A percentile compares a stretch with the other conserved stretches of the same genome.
Evolutionary conservation across 2,329 filamentous ascomycete species (phyloP).

Genomic region (Pyricularia pennisetigena): DNA sequence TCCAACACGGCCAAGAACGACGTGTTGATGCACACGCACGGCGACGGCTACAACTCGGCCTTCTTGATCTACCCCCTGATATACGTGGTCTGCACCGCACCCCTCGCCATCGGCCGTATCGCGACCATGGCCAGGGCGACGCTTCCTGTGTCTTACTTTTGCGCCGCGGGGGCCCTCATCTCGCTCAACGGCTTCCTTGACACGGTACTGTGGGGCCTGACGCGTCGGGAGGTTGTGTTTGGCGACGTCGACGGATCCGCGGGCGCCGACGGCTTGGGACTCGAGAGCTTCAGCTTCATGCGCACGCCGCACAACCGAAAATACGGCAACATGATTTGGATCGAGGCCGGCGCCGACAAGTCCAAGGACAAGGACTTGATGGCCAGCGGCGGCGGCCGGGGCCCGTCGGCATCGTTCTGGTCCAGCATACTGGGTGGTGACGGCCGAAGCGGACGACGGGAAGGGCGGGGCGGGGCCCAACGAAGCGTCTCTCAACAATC

Average conservation of each 20-base stretch:
- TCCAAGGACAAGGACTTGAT: conserved; percentile 6
- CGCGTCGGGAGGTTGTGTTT: conserved; percentile 17
- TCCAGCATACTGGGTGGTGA: conserved; percentile 3
- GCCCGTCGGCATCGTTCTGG: neutral
- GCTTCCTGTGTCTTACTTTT: conserved; percentile 37
- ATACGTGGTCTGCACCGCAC: conserved; percentile 59
- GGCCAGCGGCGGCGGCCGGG: conserved; percentile 4
- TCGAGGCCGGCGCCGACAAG: conserved; percentile 11
- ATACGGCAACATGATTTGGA: conserved; percentile 22
- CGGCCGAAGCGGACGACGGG: neutral
- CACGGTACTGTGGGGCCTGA: conserved; percentile 18
- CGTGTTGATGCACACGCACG: conserved; percentile 2
- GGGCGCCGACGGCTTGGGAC: conserved; percentile 28
- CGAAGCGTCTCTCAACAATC: conserved; percentile 12
- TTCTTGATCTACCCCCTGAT: conserved; percentile 61
- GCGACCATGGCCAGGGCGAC: conserved; percentile 44
- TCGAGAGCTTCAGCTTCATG: conserved; percentile 26
- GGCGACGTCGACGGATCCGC: conserved; percentile 13
- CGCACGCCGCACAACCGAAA: conserved; percentile 16
- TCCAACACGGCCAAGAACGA: neutral
- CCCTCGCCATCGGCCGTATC: conserved; percentile 55
- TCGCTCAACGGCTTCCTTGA: conserved; percentile 32
- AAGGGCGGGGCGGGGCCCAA: neutral
- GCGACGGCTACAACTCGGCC: conserved; percentile 21
- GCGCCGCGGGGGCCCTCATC: conserved; percentile 40